Base-by-base conservation (phyloP, 2,329 filamentous ascomycete genomes). In the Trichoderma sp. region DNA sequence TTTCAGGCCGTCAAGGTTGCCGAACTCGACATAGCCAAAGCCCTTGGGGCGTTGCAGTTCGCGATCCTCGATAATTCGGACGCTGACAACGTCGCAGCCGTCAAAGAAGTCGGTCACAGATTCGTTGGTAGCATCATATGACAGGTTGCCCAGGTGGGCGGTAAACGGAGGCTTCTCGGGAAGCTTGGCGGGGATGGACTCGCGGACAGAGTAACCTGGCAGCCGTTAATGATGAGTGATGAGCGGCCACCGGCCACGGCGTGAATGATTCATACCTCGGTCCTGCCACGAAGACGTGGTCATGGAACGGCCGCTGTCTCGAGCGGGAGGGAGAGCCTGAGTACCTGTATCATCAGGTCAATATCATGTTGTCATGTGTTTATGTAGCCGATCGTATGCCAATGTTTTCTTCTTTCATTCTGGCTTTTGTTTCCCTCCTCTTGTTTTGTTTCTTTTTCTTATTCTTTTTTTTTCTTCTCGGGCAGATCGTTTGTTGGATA, bases 1-100 rank as follows among this genome's bases (percentile, higher is more conserved):
- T 86, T 97, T 97, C 79, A 99, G 86, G 73, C 95, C 95, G 64
- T 98, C 95, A 58, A 96, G 85, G 66, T 90, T 91, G 76, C 87
- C 90, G 79, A 99, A 99, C 82, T 99, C 96, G 75, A 97, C 95
- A 81, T 99, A 99, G 74, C 95, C 96, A 79, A 99, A 99, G 63
- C 96, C 96, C 86, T 99, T 99, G 75, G 96, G 96, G 79, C 95
- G 94, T 82, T 92, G 90, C 80, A 96, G 92, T 81, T 97, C 88
- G 80, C 95, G 96, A 83, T 99, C 97, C 85, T 98, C 95, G 75
- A 99, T 97, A 78, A 99, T 94, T 78, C 96, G 93, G 76, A 99
- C 94, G 80, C 90, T 98, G 76, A 92, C 92, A 77, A 98, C 91
- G 75, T 94, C 89, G 82, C 95, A 98, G 71, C 88, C 93, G 67